Percentiles rank a stretch among this genome's conserved stretches.
These are phyloP conservation scores for Phytophthora quininea DNA, from an alignment of 352 stramenopile genomes.

Conservation along the genomic window DNA sequence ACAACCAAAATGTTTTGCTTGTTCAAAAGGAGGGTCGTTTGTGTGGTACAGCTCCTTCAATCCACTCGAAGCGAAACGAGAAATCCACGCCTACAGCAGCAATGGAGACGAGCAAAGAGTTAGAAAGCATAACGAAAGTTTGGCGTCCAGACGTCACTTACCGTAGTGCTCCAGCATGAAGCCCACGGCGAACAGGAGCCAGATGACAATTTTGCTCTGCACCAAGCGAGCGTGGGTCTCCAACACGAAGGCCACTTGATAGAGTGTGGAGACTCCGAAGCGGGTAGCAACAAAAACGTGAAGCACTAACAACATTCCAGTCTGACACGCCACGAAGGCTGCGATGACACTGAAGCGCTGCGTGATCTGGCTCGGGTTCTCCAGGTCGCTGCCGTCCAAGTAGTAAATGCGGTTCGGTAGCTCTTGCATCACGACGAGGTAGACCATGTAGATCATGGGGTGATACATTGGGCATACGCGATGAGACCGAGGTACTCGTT, in stretches of 20 bases:
- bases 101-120: background rate
- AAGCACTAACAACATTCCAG: constrained; percentile 28
- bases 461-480: constrained; percentile 42
- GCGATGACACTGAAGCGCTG: constrained; percentile 28
- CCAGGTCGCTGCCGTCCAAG: constrained; percentile 13
- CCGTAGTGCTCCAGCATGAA: constrained; percentile 39
- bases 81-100: background rate
- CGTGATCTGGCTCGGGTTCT: constrained; percentile 6
- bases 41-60: background rate
- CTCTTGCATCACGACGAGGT: constrained; percentile 25
- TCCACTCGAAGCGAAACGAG: background rate
- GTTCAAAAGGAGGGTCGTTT: too few species aligned
- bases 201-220: constrained; percentile 46
- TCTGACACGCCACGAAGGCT: constrained; percentile 31
- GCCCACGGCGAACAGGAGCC: constrained; percentile 32
- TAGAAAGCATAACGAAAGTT: background rate
- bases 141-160: constrained; percentile 3
- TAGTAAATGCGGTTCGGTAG: constrained; percentile 38
- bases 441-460: constrained; percentile 40
- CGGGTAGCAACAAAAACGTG: constrained; percentile 32
- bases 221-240: constrained; percentile 47
- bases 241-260: constrained; percentile 57
- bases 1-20: background rate
- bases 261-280: constrained; percentile 39
- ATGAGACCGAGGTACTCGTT: constrained; percentile 51